Evolutionary conservation across 352 stramenopile species (phyloP).

Genomic region (Pythium scleroteichum): DNA sequence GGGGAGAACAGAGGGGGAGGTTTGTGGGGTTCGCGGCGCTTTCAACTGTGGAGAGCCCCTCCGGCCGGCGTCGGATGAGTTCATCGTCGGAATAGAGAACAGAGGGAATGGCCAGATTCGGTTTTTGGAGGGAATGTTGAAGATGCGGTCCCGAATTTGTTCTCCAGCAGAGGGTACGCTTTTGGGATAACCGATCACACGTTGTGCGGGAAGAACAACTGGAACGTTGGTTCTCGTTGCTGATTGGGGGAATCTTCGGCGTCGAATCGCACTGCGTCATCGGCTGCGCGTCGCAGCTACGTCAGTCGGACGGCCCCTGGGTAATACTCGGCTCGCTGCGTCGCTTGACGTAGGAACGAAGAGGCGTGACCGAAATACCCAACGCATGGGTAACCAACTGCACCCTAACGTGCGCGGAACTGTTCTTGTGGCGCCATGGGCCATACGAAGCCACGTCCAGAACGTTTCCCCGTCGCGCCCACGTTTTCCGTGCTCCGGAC

Average conservation of each 20-base stretch:
- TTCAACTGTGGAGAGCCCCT: conserved; percentile 12
- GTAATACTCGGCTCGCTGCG: background rate
- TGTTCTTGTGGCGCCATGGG: too few species aligned
- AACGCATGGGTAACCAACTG: too few species aligned
- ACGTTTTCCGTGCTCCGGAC: too few species aligned
- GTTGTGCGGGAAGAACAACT: conserved; percentile 16
- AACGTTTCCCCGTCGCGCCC: too few species aligned
- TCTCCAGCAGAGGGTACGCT: conserved; percentile 9
- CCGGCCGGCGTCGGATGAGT: conserved; percentile 6
- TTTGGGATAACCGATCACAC: background rate
- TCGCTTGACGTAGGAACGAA: background rate
- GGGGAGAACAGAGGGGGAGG: background rate
- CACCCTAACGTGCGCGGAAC: too few species aligned
- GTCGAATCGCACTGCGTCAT: conserved; percentile 14
- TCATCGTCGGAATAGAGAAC: conserved; percentile 14
- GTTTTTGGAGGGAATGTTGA: conserved; percentile 28
- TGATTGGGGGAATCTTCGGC: conserved; percentile 27
- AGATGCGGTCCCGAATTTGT: conserved; percentile 26
- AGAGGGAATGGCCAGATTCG: conserved; percentile 4
- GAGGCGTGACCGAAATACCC: background rate
- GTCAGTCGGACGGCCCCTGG: background rate
- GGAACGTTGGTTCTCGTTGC: background rate
- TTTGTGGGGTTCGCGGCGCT: background rate
- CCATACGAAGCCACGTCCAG: too few species aligned
- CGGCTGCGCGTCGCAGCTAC: conserved; percentile 3